Percentiles rank a stretch among this genome's conserved stretches.
Evolutionary conservation across 2,329 filamentous ascomycete genomes (phyloP).

Genomic region (Huntiella savannae): DNA sequence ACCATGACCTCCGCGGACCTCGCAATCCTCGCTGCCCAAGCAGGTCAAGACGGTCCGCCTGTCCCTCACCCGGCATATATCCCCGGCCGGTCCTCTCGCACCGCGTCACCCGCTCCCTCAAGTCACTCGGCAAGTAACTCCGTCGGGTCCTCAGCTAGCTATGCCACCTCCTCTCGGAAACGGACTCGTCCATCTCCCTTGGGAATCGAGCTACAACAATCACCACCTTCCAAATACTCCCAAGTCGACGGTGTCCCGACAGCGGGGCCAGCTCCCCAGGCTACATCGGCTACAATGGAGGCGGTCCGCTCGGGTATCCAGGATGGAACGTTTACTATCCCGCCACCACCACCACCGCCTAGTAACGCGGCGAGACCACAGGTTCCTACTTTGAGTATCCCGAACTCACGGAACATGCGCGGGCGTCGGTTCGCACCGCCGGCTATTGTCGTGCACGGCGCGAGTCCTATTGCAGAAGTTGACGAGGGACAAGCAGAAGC

Average conservation of each 20-base stretch:
- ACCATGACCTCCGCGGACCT: slow-evolving; percentile 20
- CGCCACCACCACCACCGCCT: slow-evolving; percentile 16
- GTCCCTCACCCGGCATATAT: slow-evolving; percentile 32
- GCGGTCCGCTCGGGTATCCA: slow-evolving; percentile 2
- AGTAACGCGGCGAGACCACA: slow-evolving; percentile 7
- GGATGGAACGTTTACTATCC: slow-evolving; percentile 11
- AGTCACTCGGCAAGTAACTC: slow-evolving; percentile 4
- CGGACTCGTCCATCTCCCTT: slow-evolving; percentile 11
- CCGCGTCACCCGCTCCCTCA: slow-evolving; percentile 10
- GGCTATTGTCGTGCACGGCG: slow-evolving; percentile 14
- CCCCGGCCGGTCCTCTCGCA: slow-evolving; percentile 18
- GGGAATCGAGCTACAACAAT: neutral
- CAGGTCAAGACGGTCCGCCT: slow-evolving; percentile 5
- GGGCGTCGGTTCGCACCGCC: slow-evolving; percentile 24
- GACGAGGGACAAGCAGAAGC: slow-evolving; percentile 9
- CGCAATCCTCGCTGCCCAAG: slow-evolving; percentile 15
- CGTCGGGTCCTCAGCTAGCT: slow-evolving; percentile 29
- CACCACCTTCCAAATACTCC: neutral
- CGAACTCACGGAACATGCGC: slow-evolving; percentile 21
- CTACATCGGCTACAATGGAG: neutral
- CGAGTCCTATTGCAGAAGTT: slow-evolving; percentile 16
- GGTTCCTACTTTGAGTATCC: slow-evolving; percentile 20
- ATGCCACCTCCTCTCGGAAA: slow-evolving; percentile 20
- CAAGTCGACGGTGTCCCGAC: neutral
- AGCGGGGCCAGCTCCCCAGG: neutral